Evolutionary conservation across 306 rosid genomes (phyloP).

Genomic region (Cicer pinnatifidum): DNA sequence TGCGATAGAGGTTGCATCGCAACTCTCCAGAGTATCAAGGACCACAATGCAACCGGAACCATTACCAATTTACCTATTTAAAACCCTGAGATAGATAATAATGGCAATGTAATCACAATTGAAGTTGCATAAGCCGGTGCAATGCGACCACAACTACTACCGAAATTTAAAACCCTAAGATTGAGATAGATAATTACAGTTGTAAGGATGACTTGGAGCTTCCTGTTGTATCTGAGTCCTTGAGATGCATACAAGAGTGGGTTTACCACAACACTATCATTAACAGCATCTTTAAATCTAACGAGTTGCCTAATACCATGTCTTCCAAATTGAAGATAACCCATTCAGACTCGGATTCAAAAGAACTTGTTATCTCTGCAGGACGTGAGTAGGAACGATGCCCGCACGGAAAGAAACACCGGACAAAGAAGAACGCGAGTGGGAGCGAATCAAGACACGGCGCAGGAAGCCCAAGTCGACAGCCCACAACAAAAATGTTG

Average conservation of each 20-base stretch:
- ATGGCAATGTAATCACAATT: not conserved
- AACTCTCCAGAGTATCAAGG: no score
- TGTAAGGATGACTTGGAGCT: slow-evolving; percentile 82
- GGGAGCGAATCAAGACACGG: no score
- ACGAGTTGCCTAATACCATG: slow-evolving; percentile 63
- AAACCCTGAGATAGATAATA: not conserved
- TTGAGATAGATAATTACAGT: slow-evolving; percentile 52
- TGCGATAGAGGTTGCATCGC: not conserved
- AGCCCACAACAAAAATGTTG: no score
- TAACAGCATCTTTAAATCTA: slow-evolving; percentile 51
- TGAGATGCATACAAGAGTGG: slow-evolving; percentile 70
- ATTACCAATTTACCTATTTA: not conserved
- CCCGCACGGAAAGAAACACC: no score
- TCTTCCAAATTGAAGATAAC: slow-evolving; percentile 63
- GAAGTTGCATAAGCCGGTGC: not conserved
- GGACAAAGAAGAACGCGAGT: no score
- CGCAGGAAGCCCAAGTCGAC: no score
- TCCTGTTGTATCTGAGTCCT: slow-evolving; percentile 72
- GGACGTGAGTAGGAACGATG: no score
- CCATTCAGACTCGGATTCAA: slow-evolving; percentile 50
- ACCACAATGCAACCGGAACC: not conserved
- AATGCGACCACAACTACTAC: not conserved
- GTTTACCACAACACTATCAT: slow-evolving; percentile 56
- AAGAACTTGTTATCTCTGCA: not conserved
- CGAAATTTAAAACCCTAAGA: not conserved